Base-by-base conservation (phyloP, 148 eudicot species). In the Chenopodium berlandieri region DNA sequence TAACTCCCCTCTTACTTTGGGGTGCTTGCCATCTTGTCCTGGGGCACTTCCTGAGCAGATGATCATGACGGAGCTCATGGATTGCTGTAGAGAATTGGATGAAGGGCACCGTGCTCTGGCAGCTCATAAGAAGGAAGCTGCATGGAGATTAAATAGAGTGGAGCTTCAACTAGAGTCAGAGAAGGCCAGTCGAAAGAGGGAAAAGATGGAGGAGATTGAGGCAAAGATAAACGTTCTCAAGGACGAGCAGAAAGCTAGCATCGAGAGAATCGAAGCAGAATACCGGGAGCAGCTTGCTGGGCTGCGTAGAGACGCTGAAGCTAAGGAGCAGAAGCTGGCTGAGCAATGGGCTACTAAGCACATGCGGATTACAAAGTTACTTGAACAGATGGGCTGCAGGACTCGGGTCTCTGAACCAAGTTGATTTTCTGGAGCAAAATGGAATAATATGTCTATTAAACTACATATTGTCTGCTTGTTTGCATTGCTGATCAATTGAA, bases 311-410 rank as follows among this genome's bases (percentile, higher is more conserved):
- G 98, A 94, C 56, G 98, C 98, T 2, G 98, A 94, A 83, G 86
- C 86, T 30, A 94, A 94, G 78, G 98, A 94, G 83, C 97, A 91
- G 83, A 94, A 94, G 77, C 77, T 94, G 80, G 91, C 95, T 1
- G 98, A 94, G 77, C 95, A 93, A 76, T 94, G 98, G 98, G 85
- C 95, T 19, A 85, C 92, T 1, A 93, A 93, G 88, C 98, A 94
- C 64, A 30, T 80, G 14, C 86, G 89, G 14, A 87, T 94, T 22
- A 67, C 90, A 7, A 91, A 90, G 79, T 88, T 92, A 82, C 87
- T 94, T 62, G 98, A 94, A 78, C 95, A 91, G 86, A 82, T 90
- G 75, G 92, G 91, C 1, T 90, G 91, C 81, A 76, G 91, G 73
- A 63, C 87, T 40, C 84, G 88, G 76, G 80, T 81, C 27, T 56